A percentile compares a stretch with the other conserved stretches of the same genome.
Evolutionary conservation across 129 eudicot genomes (phyloP).

Genomic region (Centella asiatica): DNA sequence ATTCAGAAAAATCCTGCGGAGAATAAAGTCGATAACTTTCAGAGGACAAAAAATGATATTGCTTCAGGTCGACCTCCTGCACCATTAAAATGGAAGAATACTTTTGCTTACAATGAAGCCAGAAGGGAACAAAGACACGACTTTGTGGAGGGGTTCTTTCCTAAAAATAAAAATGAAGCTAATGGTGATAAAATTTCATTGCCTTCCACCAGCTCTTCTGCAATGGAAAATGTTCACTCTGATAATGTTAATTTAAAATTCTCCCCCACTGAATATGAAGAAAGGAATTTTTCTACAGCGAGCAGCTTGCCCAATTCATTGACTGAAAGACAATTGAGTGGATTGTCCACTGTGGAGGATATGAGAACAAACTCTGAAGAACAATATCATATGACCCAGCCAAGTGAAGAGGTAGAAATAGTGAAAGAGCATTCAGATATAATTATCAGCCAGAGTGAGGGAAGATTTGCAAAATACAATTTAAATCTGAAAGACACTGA

Average conservation of each 20-base stretch:
- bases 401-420: constrained; percentile 24
- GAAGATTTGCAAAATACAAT: constrained; percentile 22
- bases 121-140: constrained; percentile 44
- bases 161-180: constrained; percentile 27
- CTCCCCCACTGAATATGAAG: constrained; percentile 18
- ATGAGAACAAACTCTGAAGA: constrained; percentile 13
- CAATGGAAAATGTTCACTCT: constrained; percentile 25
- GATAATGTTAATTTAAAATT: constrained; percentile 22
- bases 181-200: constrained; percentile 26
- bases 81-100: constrained; percentile 74
- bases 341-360: constrained; percentile 35
- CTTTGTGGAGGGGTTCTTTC: constrained; percentile 25
- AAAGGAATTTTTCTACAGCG: constrained; percentile 21
- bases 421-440: constrained; percentile 22
- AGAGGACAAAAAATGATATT: constrained; percentile 40
- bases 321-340: constrained; percentile 34
- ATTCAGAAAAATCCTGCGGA: constrained; percentile 36
- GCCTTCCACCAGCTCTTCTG: constrained; percentile 44
- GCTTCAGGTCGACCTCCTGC: constrained; percentile 60
- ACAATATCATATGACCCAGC: constrained; percentile 16
- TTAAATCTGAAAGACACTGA: constrained; percentile 29
- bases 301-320: constrained; percentile 30
- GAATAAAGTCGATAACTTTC: constrained; percentile 45
- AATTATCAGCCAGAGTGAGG: constrained; percentile 24
- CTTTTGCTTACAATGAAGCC: constrained; percentile 53